These are phyloP conservation scores for Sporothrix curviconia DNA, from an alignment of 2,329 filamentous ascomycete species.

Conservation along the genomic window DNA sequence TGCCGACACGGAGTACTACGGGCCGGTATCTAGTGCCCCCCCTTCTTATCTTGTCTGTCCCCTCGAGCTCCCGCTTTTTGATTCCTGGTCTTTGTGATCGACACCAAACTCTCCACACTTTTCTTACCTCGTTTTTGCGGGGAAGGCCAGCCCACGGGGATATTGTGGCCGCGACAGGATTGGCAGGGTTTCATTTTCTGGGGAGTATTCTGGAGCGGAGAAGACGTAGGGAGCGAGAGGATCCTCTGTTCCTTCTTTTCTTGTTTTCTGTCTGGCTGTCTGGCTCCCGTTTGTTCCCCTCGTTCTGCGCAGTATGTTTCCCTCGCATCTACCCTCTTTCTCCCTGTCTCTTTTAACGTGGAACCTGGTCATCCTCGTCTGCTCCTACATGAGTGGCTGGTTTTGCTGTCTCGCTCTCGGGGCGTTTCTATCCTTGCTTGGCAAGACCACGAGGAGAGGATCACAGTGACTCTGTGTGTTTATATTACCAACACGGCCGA, in stretches of 20 bases:
- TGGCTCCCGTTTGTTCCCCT: not conserved
- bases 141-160: slow-evolving; percentile 3
- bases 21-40: not conserved
- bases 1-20: not conserved
- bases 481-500: not conserved
- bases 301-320: too few species aligned
- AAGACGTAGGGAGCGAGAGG: not conserved
- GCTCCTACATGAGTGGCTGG: not conserved
- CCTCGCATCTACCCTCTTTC: not conserved
- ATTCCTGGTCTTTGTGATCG: not conserved
- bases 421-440: not conserved
- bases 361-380: not conserved
- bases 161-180: not conserved
- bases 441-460: not conserved
- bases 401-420: not conserved
- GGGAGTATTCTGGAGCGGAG: too few species aligned
- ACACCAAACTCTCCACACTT: not conserved
- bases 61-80: not conserved
- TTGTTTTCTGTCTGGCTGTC: not conserved
- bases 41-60: not conserved
- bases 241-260: not conserved
- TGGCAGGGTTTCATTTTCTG: not conserved
- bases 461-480: not conserved
- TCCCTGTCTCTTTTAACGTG: too few species aligned
- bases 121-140: not conserved